Conservation (phyloP, 805 yeast species). For the Starmerella geochares region DNA sequence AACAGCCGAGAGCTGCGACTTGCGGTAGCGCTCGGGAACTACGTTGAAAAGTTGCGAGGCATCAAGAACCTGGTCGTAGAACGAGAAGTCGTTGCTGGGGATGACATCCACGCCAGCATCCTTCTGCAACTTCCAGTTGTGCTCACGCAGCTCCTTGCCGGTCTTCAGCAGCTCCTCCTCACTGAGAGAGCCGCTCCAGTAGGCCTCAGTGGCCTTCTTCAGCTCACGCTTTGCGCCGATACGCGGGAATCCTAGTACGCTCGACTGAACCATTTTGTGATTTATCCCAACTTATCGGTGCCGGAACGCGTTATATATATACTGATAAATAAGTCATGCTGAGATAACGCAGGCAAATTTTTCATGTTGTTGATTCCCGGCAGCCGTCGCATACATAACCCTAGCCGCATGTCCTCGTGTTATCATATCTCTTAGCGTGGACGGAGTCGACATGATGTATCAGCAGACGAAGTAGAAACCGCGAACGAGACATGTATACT, state of each 20-base stretch:
- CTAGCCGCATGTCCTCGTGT: background rate
- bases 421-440: background rate
- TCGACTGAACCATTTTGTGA: constrained; percentile 79
- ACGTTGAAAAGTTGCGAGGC: constrained; percentile 86
- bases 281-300: background rate
- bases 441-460: too few species aligned
- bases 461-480: too few species aligned
- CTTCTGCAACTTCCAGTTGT: constrained; percentile 97
- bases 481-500: too few species aligned
- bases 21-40: constrained; percentile 92
- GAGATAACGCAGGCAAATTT: constrained; percentile 22
- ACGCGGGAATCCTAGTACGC: constrained; percentile 99
- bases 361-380: constrained; percentile 13
- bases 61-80: constrained; percentile 94
- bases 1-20: constrained; percentile 75
- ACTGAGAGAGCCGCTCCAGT: constrained; percentile 91
- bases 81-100: constrained; percentile 96
- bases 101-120: constrained; percentile 95
- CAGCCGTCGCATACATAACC: constrained; percentile 2
- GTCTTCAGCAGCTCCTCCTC: constrained; percentile 80
- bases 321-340: constrained; percentile 12
- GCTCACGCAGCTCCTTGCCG: constrained; percentile 90
- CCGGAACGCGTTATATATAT: constrained; percentile 7
- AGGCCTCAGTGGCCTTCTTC: constrained; percentile 96
- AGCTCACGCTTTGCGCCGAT: constrained; percentile 99